Percentiles rank a stretch among this genome's conserved stretches.
These are phyloP conservation scores for Zizania latifolia DNA, from an alignment of 176 grass and related monocot species.

Conservation along the genomic window DNA sequence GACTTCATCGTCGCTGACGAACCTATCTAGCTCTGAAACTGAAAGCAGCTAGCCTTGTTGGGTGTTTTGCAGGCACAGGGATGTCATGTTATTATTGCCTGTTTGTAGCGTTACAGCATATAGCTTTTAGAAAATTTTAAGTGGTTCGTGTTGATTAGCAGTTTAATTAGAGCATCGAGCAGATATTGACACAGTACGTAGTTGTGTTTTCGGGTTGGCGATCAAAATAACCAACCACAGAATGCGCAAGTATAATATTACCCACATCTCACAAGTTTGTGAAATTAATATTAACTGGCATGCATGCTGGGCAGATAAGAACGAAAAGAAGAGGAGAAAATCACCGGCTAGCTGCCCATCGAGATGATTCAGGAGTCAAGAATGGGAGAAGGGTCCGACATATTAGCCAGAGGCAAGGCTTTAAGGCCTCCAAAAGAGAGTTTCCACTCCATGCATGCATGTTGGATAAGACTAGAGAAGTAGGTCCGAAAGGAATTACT, in stretches of 20 bases:
- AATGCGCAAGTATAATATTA: too few species aligned
- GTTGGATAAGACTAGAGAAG: neutral
- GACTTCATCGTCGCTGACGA: too few species aligned
- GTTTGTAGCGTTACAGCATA: neutral
- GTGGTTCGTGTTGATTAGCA: neutral
- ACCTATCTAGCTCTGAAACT: too few species aligned
- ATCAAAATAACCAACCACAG: too few species aligned
- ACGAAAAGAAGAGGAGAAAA: neutral
- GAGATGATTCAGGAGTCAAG: neutral
- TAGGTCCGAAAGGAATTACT: neutral
- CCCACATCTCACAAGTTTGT: too few species aligned
- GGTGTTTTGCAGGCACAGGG: neutral
- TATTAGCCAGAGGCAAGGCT: constrained; percentile 25
- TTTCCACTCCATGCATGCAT: too few species aligned
- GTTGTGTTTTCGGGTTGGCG: too few species aligned
- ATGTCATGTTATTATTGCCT: neutral
- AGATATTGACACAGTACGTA: too few species aligned
- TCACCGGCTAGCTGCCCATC: neutral
- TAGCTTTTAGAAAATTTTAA: neutral
- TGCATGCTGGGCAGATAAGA: too few species aligned
- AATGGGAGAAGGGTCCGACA: neutral
- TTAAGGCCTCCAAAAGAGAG: constrained; percentile 4
- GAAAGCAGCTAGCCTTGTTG: constrained; percentile 2
- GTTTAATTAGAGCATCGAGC: too few species aligned
- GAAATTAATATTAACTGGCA: too few species aligned